phyloP scores from a whole-genome alignment of 805 yeast species.

The Cyberlindnera xishuangbannaensis region DNA sequence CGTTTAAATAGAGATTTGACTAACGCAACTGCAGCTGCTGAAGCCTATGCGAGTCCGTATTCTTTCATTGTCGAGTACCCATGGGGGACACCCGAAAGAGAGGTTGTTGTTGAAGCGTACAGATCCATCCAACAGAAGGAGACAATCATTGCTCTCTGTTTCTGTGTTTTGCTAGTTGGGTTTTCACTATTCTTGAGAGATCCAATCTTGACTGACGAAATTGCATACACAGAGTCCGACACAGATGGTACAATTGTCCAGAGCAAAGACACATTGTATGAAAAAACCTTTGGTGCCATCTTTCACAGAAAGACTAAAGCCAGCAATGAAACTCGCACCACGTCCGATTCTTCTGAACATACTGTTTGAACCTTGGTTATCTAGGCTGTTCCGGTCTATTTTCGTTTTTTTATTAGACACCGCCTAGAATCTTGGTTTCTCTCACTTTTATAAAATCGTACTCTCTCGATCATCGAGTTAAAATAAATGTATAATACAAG shows the following conservation, averaged over 20 bases:
- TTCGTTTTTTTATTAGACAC: no score
- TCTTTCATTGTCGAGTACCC: constrained; percentile 40
- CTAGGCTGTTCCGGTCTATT: no score
- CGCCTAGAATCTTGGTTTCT: no score
- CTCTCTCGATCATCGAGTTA: no score
- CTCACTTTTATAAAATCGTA: no score
- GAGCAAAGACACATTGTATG: constrained; percentile 5
- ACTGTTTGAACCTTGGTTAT: no score
- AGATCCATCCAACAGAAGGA: constrained; percentile 53
- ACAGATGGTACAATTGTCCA: constrained; percentile 15
- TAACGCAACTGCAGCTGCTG: constrained; percentile 34
- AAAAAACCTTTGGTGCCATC: constrained; percentile 4
- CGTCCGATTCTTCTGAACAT: no score
- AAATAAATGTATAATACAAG: no score
- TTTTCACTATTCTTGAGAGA: constrained; percentile 48
- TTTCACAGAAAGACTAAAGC: no score
- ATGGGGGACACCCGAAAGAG: constrained; percentile 62
- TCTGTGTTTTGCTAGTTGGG: constrained; percentile 44
- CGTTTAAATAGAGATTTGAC: constrained; percentile 31
- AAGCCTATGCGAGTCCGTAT: constrained; percentile 50
- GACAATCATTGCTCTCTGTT: constrained; percentile 45
- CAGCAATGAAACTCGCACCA: no score
- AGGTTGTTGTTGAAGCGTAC: constrained; percentile 52
- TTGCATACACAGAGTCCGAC: constrained; percentile 19
- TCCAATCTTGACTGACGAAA: constrained; percentile 33